Evolutionary conservation across 2,329 filamentous ascomycete genomes (phyloP).

Genomic region (Sporothrix mexicana): DNA sequence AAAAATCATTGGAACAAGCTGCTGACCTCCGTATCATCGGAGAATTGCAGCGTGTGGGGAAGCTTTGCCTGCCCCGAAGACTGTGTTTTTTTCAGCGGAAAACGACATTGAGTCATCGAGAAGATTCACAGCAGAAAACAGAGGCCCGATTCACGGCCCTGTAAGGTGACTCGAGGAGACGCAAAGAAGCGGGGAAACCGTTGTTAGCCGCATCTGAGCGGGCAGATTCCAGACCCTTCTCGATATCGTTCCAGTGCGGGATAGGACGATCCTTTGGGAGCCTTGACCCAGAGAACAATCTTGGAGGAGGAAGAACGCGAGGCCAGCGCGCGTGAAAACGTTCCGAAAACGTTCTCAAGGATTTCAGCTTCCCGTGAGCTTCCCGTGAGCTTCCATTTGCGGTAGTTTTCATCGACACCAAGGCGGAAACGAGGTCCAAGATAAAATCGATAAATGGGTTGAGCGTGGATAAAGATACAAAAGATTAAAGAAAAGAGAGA

Average conservation of each 20-base stretch:
- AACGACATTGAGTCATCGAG: conserved; percentile 5
- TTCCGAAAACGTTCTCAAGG: background rate
- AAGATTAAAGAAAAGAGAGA: background rate
- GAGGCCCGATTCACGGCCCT: conserved; percentile 3
- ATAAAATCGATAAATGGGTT: background rate
- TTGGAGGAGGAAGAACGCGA: background rate
- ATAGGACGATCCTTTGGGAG: background rate
- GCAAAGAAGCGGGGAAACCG: background rate
- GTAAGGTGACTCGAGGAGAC: background rate
- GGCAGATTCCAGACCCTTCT: background rate
- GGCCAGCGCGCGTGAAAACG: background rate
- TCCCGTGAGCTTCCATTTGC: conserved; percentile 3
- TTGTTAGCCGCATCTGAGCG: conserved; percentile 20
- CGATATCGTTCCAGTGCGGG: background rate
- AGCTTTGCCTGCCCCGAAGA: conserved; percentile 3
- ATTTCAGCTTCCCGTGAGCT: background rate
- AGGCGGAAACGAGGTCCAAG: background rate
- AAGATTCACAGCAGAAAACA: background rate
- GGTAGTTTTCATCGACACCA: conserved; percentile 8
- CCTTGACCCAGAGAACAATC: background rate
- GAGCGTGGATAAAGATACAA: background rate
- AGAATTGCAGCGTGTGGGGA: background rate
- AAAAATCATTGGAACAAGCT: background rate
- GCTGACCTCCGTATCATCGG: background rate
- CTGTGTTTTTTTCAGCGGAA: too few species aligned